These are phyloP conservation scores for Plenodomus tracheiphilus DNA, from an alignment of 2,329 filamentous ascomycete species.

Conservation along the genomic window DNA sequence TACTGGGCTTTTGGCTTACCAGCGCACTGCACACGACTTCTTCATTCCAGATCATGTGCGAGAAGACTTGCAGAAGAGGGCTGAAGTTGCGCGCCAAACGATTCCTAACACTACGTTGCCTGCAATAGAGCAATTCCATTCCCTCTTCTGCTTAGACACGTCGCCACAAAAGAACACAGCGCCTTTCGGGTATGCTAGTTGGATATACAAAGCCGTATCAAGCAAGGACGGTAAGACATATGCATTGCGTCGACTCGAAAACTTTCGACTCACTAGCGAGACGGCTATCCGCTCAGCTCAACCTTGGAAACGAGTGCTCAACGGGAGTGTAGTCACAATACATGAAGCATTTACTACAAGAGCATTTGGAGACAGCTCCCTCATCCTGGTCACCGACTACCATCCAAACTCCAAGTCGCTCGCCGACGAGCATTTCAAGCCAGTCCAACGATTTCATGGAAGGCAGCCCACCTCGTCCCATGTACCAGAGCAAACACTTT, in stretches of 20 bases:
- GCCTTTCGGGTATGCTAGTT: conserved; percentile 85
- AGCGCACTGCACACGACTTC: conserved; percentile 85
- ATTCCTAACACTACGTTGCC: conserved; percentile 80
- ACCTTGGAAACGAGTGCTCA: conserved; percentile 84
- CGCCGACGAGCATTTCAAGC: conserved; percentile 74
- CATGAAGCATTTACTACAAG: conserved; percentile 93
- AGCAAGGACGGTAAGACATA: conserved; percentile 89
- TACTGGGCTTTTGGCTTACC: conserved; percentile 80
- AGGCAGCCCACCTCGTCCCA: conserved; percentile 40
- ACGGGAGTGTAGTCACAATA: conserved; percentile 79
- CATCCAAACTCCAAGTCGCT: conserved; percentile 89
- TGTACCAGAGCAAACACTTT: conserved; percentile 73
- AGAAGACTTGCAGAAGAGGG: conserved; percentile 86
- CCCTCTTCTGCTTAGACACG: conserved; percentile 84
- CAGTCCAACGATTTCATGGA: conserved; percentile 44
- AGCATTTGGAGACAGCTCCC: conserved; percentile 90
- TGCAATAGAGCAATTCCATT: conserved; percentile 84
- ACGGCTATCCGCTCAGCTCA: conserved; percentile 84
- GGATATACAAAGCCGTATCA: conserved; percentile 93
- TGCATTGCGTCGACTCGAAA: conserved; percentile 82
- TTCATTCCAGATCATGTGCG: conserved; percentile 86
- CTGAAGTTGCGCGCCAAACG: conserved; percentile 81
- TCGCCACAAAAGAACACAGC: conserved; percentile 75
- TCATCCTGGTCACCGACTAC: conserved; percentile 93
- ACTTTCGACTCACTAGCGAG: conserved; percentile 86